Conservation (phyloP, 2,329 filamentous ascomycete genomes). For the Aspergillus persii region DNA sequence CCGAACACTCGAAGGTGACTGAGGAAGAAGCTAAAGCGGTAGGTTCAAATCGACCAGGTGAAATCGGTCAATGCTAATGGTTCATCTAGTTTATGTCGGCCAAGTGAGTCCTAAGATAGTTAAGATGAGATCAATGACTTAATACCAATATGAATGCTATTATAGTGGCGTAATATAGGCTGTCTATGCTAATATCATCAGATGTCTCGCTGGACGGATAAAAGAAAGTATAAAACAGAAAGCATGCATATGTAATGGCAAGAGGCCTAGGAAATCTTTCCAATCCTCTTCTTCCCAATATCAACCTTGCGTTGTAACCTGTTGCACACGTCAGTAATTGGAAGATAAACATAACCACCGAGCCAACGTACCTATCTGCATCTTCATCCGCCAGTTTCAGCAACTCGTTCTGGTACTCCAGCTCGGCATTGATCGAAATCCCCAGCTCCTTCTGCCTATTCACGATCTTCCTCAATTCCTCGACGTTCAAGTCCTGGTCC, state of each 20-base stretch:
- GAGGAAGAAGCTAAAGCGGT: slow-evolving; percentile 67
- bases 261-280: slow-evolving; percentile 42
- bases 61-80: background rate
- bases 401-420: slow-evolving; percentile 61
- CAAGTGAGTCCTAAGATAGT: slow-evolving; percentile 4
- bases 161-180: background rate
- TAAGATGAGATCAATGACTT: background rate
- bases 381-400: slow-evolving; percentile 59
- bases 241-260: background rate
- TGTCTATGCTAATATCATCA: background rate
- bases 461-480: slow-evolving; percentile 59
- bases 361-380: slow-evolving; percentile 44
- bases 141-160: background rate
- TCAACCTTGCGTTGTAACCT: slow-evolving; percentile 47
- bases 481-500: slow-evolving; percentile 60
- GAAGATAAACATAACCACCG: slow-evolving; percentile 1
- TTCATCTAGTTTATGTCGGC: slow-evolving; percentile 13
- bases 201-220: background rate
- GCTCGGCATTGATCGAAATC: slow-evolving; percentile 61
- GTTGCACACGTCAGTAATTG: slow-evolving; percentile 17
- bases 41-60: slow-evolving; percentile 10
- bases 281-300: slow-evolving; percentile 47
- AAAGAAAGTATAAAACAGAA: background rate
- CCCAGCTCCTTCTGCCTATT: slow-evolving; percentile 61
- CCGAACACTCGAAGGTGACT: slow-evolving; percentile 63